A percentile compares a stretch with the other conserved stretches of the same genome.
These are phyloP conservation scores for Boletus huronensis DNA, from an alignment of 768 basidiomycete genomes.

Conservation along the genomic window DNA sequence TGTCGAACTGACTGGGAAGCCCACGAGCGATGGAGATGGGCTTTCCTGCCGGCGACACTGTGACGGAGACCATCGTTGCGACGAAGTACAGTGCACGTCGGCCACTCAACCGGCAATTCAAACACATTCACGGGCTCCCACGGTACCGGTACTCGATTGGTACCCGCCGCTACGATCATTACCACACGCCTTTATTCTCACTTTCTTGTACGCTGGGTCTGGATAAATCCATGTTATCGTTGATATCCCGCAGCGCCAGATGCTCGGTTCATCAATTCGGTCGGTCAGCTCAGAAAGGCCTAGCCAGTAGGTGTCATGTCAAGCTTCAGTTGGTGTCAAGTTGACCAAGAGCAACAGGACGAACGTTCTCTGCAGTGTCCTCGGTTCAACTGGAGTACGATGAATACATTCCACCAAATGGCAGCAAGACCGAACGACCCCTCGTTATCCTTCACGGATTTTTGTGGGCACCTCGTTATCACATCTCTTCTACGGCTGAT, in stretches of 20 bases:
- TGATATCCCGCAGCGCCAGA: background rate
- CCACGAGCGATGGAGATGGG: slow-evolving; percentile 45
- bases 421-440: slow-evolving; percentile 37
- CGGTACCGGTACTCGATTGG: too few species aligned
- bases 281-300: background rate
- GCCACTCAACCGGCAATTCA: background rate
- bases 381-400: slow-evolving; percentile 34
- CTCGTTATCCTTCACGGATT: slow-evolving; percentile 62
- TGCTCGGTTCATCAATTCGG: background rate
- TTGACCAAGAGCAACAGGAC: slow-evolving; percentile 20
- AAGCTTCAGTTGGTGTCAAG: background rate
- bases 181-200: background rate
- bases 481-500: background rate
- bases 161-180: too few species aligned
- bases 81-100: background rate
- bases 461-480: slow-evolving; percentile 41
- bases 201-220: background rate
- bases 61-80: slow-evolving; percentile 48
- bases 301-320: slow-evolving; percentile 2
- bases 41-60: slow-evolving; percentile 48
- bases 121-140: background rate
- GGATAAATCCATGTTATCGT: slow-evolving; percentile 12
- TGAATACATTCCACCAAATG: slow-evolving; percentile 25
- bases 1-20: slow-evolving; percentile 49
- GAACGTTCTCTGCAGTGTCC: slow-evolving; percentile 13